A percentile compares a stretch with the other conserved stretches of the same genome.
phyloP scores from a whole-genome alignment of 345 rosid species.

The Eucalyptus marginata region DNA sequence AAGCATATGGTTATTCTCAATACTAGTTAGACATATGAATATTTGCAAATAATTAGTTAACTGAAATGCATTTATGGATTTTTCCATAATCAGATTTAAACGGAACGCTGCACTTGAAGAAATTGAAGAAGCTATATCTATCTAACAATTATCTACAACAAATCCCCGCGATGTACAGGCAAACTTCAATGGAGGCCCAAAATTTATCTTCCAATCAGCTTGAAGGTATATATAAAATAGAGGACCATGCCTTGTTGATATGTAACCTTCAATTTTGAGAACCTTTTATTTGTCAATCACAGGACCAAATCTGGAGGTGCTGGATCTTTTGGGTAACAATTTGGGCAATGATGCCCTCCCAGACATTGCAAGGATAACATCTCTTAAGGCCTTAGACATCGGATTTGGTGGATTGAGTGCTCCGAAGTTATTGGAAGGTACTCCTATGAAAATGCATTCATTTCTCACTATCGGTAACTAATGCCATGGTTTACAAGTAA shows the following conservation, averaged over 20 bases:
- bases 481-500: too few species aligned
- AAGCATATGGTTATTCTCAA: too few species aligned
- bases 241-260: not conserved
- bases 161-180: accelerated
- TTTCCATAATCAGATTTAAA: too few species aligned
- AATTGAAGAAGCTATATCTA: not conserved
- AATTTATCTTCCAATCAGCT: not conserved
- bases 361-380: not conserved
- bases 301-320: not conserved
- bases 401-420: not conserved
- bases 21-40: accelerated
- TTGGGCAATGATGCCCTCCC: not conserved
- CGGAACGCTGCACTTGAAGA: not conserved
- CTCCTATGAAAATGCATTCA: not conserved
- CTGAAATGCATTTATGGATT: accelerated
- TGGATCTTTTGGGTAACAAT: too few species aligned
- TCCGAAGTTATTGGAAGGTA: not conserved
- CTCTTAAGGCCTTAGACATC: not conserved
- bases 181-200: not conserved
- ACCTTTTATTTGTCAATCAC: not conserved
- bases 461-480: not conserved
- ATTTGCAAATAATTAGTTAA: too few species aligned
- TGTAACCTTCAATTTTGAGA: not conserved
- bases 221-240: not conserved
- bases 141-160: not conserved